A percentile compares a stretch with the other conserved stretches of the same genome.
These are phyloP conservation scores for Calycina herbarum DNA, from an alignment of 2,329 filamentous ascomycete genomes.

Conservation along the genomic window DNA sequence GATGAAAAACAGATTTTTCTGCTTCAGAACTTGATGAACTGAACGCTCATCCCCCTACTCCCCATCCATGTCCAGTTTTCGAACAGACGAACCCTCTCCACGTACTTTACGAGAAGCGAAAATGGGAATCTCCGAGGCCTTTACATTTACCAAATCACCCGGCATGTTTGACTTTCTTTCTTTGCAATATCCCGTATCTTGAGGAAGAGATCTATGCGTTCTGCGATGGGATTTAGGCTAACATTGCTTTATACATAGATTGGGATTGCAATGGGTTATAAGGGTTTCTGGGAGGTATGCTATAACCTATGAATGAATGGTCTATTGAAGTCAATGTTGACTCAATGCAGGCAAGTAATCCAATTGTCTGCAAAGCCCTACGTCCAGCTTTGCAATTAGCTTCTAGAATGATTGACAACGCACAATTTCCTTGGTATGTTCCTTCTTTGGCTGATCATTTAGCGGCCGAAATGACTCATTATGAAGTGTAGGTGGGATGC, in stretches of 20 bases:
- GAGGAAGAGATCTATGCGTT: not conserved
- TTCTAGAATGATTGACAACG: not conserved
- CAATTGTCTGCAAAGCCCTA: not conserved
- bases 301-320: not conserved
- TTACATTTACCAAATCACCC: not conserved
- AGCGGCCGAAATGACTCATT: not conserved
- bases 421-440: not conserved
- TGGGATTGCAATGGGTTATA: not conserved
- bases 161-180: not conserved
- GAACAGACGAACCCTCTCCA: not conserved
- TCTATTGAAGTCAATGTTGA: not conserved
- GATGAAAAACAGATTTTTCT: not conserved
- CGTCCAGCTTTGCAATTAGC: not conserved
- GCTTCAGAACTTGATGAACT: not conserved
- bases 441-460: not conserved
- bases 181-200: not conserved
- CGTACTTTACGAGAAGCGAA: not conserved
- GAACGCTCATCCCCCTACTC: not conserved
- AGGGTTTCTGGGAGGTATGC: not conserved
- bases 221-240: not conserved
- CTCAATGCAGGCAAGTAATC: not conserved
- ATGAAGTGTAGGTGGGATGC: not conserved
- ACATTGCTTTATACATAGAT: not conserved
- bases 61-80: not conserved
- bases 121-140: not conserved